These are phyloP conservation scores for Ochetophila trinervis DNA, from an alignment of 306 rosid species.

Conservation along the genomic window DNA sequence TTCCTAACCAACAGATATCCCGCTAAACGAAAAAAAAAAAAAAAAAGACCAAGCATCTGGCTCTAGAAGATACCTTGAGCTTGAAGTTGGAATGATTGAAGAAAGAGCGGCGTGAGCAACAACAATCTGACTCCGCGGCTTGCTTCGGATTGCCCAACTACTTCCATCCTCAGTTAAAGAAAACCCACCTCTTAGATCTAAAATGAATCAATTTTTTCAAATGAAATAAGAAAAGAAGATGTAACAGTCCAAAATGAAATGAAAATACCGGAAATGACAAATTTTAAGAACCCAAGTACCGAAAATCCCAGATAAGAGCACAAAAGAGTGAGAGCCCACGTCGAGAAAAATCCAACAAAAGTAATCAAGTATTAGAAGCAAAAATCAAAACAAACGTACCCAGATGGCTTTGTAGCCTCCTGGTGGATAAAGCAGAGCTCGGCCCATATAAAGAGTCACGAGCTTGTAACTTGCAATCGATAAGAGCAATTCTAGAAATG, in stretches of 20 bases:
- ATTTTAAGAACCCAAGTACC: neutral
- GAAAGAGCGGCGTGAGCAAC: slow-evolving; percentile 26
- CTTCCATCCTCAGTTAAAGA: slow-evolving; percentile 39
- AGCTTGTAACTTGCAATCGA: slow-evolving; percentile 34
- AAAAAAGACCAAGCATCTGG: neutral
- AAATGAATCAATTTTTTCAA: slow-evolving; percentile 8
- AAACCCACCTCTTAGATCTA: slow-evolving; percentile 38
- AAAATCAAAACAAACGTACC: slow-evolving; percentile 36
- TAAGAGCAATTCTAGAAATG: slow-evolving; percentile 46
- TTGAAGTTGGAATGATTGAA: slow-evolving; percentile 25
- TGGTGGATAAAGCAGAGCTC: slow-evolving; percentile 21
- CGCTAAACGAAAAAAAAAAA: neutral
- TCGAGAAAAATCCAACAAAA: neutral
- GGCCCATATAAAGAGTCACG: slow-evolving; percentile 31
- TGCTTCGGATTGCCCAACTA: slow-evolving; percentile 37
- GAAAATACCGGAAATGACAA: neutral
- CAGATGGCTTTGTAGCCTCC: slow-evolving; percentile 37
- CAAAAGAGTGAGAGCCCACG: slow-evolving; percentile 1
- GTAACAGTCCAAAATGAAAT: neutral
- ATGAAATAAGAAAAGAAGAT: neutral
- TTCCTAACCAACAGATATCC: neutral
- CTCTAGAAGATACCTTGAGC: slow-evolving; percentile 49
- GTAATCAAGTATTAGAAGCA: neutral
- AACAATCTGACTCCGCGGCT: slow-evolving; percentile 36
- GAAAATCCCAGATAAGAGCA: neutral